A percentile compares a stretch with the other conserved stretches of the same genome.
Conservation (phyloP, 805 yeast species). For the Candida patagonica region DNA sequence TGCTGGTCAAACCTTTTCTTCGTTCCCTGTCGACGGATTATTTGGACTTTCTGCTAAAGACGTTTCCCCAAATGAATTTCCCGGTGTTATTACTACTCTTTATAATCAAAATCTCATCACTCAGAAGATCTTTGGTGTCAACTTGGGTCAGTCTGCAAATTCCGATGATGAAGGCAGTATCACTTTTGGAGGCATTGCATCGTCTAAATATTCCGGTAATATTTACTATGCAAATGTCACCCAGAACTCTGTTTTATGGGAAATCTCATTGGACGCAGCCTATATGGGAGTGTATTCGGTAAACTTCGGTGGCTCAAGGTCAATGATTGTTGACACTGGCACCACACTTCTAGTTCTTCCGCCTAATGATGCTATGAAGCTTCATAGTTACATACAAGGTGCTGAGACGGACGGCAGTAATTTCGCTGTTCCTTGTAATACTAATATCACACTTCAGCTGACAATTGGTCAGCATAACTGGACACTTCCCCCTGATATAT, state of each 20-base stretch:
- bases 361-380: conserved; percentile 40
- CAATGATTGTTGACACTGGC: conserved; percentile 54
- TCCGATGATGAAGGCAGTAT: conserved; percentile 32
- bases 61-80: conserved; percentile 27
- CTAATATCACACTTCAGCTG: conserved; percentile 34
- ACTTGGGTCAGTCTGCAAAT: conserved; percentile 31
- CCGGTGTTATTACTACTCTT: conserved; percentile 21
- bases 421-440: conserved; percentile 51
- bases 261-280: conserved; percentile 34
- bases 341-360: conserved; percentile 55
- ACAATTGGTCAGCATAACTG: conserved; percentile 38
- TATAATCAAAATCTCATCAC: conserved; percentile 18
- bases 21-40: conserved; percentile 49
- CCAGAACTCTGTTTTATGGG: conserved; percentile 38
- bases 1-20: conserved; percentile 45
- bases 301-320: conserved; percentile 25
- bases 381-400: conserved; percentile 44
- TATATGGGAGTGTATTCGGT: conserved; percentile 29
- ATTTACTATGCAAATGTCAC: conserved; percentile 31
- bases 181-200: conserved; percentile 37
- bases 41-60: conserved; percentile 47
- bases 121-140: conserved; percentile 36
- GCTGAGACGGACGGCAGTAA: conserved; percentile 52
- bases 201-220: conserved; percentile 34
- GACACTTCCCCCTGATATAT: conserved; percentile 35